Percentiles rank a stretch among this genome's conserved stretches.
These are phyloP conservation scores for Fraxinus angustifolia DNA, from an alignment of 305 asterid species.

Conservation along the genomic window DNA sequence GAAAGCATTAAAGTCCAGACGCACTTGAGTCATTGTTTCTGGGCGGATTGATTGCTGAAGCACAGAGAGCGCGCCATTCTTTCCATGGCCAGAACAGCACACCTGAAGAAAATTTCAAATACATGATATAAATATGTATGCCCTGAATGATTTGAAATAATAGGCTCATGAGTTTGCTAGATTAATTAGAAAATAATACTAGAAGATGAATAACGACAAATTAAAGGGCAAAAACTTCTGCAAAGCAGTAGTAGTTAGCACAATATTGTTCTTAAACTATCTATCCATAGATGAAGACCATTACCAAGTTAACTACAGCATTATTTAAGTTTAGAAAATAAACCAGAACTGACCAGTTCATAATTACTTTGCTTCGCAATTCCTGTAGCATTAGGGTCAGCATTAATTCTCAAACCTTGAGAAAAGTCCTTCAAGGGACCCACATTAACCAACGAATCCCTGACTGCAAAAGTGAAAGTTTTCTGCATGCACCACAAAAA, in stretches of 20 bases:
- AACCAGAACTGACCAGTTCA: conserved; percentile 72
- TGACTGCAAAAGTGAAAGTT: conserved; percentile 79
- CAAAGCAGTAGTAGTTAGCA: conserved; percentile 19
- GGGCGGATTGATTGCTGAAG: conserved; percentile 96
- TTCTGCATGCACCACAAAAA: conserved; percentile 54
- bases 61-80: conserved; percentile 86
- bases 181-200: not conserved
- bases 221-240: not conserved
- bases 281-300: conserved; percentile 16
- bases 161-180: conserved; percentile 6
- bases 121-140: conserved; percentile 4
- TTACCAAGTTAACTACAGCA: conserved; percentile 16
- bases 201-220: conserved; percentile 4
- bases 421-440: conserved; percentile 93
- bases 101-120: conserved; percentile 53
- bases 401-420: conserved; percentile 80
- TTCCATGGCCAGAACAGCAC: conserved; percentile 99
- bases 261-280: conserved; percentile 11
- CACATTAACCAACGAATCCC: conserved; percentile 87
- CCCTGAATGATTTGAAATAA: conserved; percentile 14
- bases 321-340: not conserved
- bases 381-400: conserved; percentile 82
- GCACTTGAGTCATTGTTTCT: conserved; percentile 84
- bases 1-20: conserved; percentile 27
- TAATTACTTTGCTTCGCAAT: conserved; percentile 87